Evolutionary conservation across 345 rosid genomes (phyloP).

Genomic region (Camelina sativa): DNA sequence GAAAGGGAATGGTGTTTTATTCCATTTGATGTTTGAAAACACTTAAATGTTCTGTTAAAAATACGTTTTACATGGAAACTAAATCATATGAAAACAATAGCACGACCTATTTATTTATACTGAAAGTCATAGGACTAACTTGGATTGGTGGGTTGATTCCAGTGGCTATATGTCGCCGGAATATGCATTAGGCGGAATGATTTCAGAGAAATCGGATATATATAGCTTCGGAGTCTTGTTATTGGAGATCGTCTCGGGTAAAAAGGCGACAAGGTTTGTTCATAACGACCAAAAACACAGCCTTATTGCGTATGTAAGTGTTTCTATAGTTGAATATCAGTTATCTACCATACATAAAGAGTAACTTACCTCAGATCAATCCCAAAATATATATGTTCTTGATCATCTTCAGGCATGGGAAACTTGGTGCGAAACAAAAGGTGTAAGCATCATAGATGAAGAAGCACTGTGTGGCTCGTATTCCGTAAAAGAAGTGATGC

Average conservation of each 20-base stretch:
- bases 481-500: neutral
- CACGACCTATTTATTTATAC: too few species aligned
- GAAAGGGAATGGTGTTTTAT: too few species aligned
- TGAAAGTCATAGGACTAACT: too few species aligned
- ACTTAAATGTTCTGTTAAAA: too few species aligned
- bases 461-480: neutral
- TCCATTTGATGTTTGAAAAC: neutral
- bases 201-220: conserved; percentile 8
- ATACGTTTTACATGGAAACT: too few species aligned
- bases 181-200: neutral
- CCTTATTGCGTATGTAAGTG: conserved; percentile 3
- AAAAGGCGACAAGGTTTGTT: neutral
- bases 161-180: too few species aligned
- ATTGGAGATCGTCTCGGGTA: neutral
- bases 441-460: conserved; percentile 6
- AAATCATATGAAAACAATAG: too few species aligned
- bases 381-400: neutral
- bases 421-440: neutral
- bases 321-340: neutral
- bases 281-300: conserved; percentile 17
- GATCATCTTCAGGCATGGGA: neutral
- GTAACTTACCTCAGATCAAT: neutral
- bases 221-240: conserved; percentile 11
- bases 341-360: neutral
- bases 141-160: too few species aligned